phyloP scores from a whole-genome alignment of 176 grass and related monocot genomes.

The Aegilops speltoides region DNA sequence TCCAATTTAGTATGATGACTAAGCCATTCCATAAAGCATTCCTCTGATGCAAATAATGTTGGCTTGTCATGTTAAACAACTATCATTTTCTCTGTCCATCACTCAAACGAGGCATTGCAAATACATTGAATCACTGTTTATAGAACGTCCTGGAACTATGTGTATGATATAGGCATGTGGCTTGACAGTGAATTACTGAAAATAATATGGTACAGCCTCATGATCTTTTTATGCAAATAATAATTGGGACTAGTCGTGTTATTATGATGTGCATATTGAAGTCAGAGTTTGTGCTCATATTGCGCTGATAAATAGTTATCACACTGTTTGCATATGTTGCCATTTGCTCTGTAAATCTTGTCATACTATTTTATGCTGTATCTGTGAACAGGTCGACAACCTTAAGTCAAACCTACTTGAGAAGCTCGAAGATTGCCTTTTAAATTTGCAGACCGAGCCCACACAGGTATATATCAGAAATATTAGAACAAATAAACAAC shows the following conservation, averaged over 20 bases:
- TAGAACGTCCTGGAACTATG: conserved; percentile 1
- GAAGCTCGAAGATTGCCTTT: conserved; percentile 84
- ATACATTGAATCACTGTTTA: not conserved
- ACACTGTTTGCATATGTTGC: not conserved
- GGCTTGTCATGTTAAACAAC: not conserved
- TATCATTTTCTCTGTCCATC: not conserved
- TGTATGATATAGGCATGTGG: not conserved
- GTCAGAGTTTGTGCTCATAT: not conserved
- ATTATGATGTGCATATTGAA: not conserved
- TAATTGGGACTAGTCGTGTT: not conserved
- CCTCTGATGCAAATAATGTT: not conserved
- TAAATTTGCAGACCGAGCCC: conserved; percentile 74
- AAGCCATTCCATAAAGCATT: not conserved
- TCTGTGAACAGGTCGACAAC: conserved; percentile 72
- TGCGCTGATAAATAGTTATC: conserved; percentile 20
- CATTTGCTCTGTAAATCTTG: conserved; percentile 26
- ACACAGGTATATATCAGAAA: conserved; percentile 54
- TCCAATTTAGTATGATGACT: not conserved
- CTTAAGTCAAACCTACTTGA: conserved; percentile 93
- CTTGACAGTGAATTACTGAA: not conserved
- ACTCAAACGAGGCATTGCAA: not conserved
- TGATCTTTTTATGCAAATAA: not conserved
- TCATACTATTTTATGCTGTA: conserved; percentile 27
- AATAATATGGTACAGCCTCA: not conserved
- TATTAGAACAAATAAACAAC: conserved; percentile 18